These are phyloP conservation scores for Xylariaceae sp. DNA, from an alignment of 2,329 filamentous ascomycete species.

Conservation along the genomic window DNA sequence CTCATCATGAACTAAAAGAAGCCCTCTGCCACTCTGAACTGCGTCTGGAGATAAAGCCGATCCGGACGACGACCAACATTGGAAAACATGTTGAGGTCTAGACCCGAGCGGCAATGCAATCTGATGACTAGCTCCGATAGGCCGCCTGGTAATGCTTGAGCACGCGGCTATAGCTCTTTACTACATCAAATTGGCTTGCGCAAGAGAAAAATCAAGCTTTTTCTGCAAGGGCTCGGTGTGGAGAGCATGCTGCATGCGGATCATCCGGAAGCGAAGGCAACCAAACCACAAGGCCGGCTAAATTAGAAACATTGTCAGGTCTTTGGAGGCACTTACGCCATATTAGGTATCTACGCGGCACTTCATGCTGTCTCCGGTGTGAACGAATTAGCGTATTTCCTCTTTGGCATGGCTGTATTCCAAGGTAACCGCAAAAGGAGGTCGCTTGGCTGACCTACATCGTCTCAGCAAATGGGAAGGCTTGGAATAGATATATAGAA, in stretches of 20 bases:
- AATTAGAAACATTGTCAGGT: conserved; percentile 22
- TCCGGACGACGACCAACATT: not conserved
- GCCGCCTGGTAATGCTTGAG: conserved; percentile 9
- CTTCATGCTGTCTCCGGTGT: conserved; percentile 1
- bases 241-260: conserved; percentile 28
- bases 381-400: too few species aligned
- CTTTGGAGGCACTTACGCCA: not conserved
- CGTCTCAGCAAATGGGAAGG: not conserved
- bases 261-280: conserved; percentile 22
- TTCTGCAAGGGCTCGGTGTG: conserved; percentile 16
- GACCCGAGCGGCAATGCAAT: conserved; percentile 9
- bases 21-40: not conserved
- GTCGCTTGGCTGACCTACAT: too few species aligned
- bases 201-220: conserved; percentile 24
- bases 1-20: not conserved
- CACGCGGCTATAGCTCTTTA: conserved; percentile 23
- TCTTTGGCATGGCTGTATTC: too few species aligned
- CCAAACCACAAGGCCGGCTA: conserved; percentile 30
- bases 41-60: not conserved
- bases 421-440: too few species aligned
- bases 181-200: conserved; percentile 11
- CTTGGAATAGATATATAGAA: conserved; percentile 3
- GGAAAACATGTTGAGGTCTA: conserved; percentile 1
- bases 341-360: conserved; percentile 1
- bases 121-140: conserved; percentile 7